phyloP scores from a whole-genome alignment of 2,329 filamentous ascomycete species.

The Diaporthe eres region DNA sequence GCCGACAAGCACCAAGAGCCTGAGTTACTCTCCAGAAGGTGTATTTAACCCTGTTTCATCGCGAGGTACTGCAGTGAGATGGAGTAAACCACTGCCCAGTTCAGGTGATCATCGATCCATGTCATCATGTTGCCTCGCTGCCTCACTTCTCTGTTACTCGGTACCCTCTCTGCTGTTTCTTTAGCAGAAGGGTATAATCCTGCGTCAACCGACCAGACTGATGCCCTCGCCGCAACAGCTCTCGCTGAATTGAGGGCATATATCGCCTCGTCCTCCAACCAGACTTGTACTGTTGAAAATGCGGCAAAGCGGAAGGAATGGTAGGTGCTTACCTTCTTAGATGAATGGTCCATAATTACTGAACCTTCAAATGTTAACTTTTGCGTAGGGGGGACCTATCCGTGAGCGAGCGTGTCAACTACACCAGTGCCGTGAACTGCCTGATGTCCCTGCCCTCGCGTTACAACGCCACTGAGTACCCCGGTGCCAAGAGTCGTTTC shows the following conservation, averaged over 20 bases:
- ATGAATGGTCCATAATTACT: background rate
- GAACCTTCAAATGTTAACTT: background rate
- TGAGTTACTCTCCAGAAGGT: background rate
- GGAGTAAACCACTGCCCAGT: background rate
- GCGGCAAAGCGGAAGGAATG: background rate
- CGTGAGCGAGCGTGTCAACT: constrained; percentile 11
- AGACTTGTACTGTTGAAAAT: constrained; percentile 13
- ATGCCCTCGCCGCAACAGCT: background rate
- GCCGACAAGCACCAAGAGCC: background rate
- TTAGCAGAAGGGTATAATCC: constrained; percentile 1
- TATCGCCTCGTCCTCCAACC: background rate
- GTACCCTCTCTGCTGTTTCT: background rate
- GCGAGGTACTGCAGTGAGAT: background rate
- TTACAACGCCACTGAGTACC: constrained; percentile 48
- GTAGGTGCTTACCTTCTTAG: background rate
- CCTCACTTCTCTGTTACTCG: background rate
- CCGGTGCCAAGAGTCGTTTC: constrained; percentile 48
- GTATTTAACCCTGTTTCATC: background rate
- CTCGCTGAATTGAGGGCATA: background rate
- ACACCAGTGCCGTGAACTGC: constrained; percentile 56
- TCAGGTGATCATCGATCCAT: background rate
- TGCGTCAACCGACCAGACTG: background rate
- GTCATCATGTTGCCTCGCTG: background rate
- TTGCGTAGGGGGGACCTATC: background rate
- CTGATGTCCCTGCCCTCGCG: constrained; percentile 50